phyloP scores from a whole-genome alignment of 208 protist species.

The Vickermania spadyakhi region DNA sequence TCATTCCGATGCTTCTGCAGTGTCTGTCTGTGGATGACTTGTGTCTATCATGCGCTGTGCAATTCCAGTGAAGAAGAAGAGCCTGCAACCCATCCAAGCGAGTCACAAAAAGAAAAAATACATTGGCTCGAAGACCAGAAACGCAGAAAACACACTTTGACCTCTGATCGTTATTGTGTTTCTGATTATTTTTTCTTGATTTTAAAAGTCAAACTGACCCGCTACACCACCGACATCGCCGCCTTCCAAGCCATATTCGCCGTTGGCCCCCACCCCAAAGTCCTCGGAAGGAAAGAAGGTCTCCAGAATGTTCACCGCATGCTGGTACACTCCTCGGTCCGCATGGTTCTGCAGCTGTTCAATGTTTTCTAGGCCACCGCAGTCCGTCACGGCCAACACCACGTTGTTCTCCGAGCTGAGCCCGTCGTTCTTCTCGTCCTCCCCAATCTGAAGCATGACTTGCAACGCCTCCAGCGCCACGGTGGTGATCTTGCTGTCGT shows the following conservation, averaged over 20 bases:
- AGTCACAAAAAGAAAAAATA: no score
- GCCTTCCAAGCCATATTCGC: constrained; percentile 8
- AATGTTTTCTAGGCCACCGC: constrained; percentile 91
- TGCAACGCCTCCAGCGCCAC: constrained; percentile 96
- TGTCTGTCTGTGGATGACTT: no score
- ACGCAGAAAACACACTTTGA: no score
- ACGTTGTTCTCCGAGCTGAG: constrained; percentile 44
- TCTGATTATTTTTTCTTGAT: no score
- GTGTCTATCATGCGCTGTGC: no score
- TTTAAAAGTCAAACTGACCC: not conserved
- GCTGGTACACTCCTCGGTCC: constrained; percentile 94
- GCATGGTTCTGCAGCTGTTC: constrained; percentile 92
- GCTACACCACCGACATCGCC: not conserved
- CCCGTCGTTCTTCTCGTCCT: constrained; percentile 35
- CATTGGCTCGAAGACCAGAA: no score
- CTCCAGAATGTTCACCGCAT: constrained; percentile 88
- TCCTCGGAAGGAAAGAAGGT: constrained; percentile 83
- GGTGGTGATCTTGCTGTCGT: constrained; percentile 89
- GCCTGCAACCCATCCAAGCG: no score
- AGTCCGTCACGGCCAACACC: constrained; percentile 83
- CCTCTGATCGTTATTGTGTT: no score
- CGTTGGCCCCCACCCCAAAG: constrained; percentile 2
- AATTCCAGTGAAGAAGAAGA: no score
- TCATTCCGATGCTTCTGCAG: no score
- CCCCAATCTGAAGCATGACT: constrained; percentile 88